Base-by-base conservation (phyloP, 176 grass and related monocot species). In the Hordeum marinum region DNA sequence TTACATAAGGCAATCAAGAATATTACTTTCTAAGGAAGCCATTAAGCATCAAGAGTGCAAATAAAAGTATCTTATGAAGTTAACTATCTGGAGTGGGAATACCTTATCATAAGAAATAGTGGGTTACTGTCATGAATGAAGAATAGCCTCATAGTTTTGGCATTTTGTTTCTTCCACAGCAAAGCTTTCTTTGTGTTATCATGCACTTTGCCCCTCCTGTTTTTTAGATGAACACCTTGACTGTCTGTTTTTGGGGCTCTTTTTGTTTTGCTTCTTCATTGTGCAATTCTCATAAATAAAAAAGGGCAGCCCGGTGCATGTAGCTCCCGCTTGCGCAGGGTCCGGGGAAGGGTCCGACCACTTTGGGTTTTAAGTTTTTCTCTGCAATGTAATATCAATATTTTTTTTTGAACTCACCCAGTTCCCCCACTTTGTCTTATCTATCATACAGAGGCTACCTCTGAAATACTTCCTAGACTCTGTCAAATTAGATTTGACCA, bases 401-500 rank as follows among this genome's bases (percentile, higher is more conserved):
- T 55, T 14, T 64, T 15, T 83, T 18, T 70, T 63, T 18, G 55
- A 71, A 26, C 50, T 80, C 63, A 68, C 70, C 26, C 20, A 66
- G 1, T 81, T 52, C 40, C 7, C 2, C 65, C 65, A 15, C 4
- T 79, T 43, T 8, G 48, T 71, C 12, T 31, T 71, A 39, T 84
- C 64, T 35, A 50, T 86, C 27, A 68, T 59, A 29, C 90, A 99
- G 97, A 99, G 86, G 91, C 94, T 58, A 89, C 94, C 36, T 91
- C 74, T 84, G 97, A 99, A 91, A 91, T 96, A 82, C 91, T 99
- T 87, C 97, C 97, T 27, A 92, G 97, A 78, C 90, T 99, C 25
- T 94, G 80, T 79, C 97, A 99, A 94, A 96, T 99, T 80, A 96
- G 93, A 86, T 99, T 99, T 88, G 97, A 99, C 63, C 88, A 87